Evolutionary conservation across 2,329 filamentous ascomycete species (phyloP), one percentile per base, ranked within the genome.

Genomic region (Penicillium freii): DNA sequence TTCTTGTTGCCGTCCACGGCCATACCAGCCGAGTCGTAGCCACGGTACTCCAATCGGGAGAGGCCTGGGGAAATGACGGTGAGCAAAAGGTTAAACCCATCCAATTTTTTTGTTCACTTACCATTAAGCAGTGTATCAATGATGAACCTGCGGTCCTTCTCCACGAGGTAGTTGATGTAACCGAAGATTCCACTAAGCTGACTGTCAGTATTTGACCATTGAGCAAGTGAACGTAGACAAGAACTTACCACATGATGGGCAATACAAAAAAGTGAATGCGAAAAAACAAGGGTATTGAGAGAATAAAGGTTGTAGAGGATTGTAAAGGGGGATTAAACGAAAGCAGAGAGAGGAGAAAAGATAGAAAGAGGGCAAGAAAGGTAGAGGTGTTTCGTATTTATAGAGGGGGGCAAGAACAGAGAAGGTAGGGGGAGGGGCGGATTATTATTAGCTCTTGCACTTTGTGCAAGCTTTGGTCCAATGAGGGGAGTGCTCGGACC

Each of bases 161-260:
- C 94, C 76, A 97, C 92, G 77, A 97, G 83, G 81, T 97, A 97
- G 83, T 97, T 97, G 82, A 97, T 91, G 84, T 97, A 97, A 72
- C 93, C 93, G 82, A 97, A 84, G 51, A 75, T 75, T 59, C 73
- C 73, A 71, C 73, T 75, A 34, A 33, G 13, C 34, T 40, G 8
- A 25, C 29, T 34, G 63, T 69, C 17, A 70, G 65, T 51, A 54
- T 29, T 3, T 29, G 31, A 50, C 40, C 48, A 19, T 25, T 31
- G 29, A 31, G 29, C 23, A 48, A 15, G 5, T 17, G 29, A 15
- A 39, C 25, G 42, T 29, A n/a, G 19, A 31, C 29, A 25, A 23
- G 27, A 45, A 64, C 72, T 52, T 68, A 75, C 73, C 73, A 75
- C 73, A 75, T 75, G 62, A 53, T 73, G 66, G 57, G 48, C 38